These are phyloP conservation scores for Saposhnikovia divaricata DNA, from an alignment of 129 eudicot genomes.

Conservation along the genomic window DNA sequence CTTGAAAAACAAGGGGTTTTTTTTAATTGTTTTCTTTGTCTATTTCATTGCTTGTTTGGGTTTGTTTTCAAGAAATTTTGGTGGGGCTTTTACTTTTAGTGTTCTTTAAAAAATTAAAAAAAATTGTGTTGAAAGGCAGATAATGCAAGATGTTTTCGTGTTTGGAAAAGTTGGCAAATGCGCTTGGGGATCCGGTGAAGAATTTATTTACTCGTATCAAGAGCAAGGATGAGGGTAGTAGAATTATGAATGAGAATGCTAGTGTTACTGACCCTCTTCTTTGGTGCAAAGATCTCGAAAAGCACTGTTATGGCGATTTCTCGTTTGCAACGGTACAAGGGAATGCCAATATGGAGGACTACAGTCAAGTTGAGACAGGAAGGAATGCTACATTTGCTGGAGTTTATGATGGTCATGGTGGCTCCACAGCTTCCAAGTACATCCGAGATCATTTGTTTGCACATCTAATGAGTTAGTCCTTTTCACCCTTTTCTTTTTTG, in stretches of 20 bases:
- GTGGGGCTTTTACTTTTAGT: no score
- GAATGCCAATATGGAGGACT: constrained; percentile 32
- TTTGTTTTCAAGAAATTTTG: background rate
- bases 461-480: constrained; percentile 24
- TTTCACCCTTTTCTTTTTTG: background rate
- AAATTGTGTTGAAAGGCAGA: constrained; percentile 25
- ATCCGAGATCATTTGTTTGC: constrained; percentile 21
- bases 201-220: constrained; percentile 11
- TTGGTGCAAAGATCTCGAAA: constrained; percentile 32
- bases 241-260: constrained; percentile 13
- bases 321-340: constrained; percentile 39
- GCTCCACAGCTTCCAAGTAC: constrained; percentile 31
- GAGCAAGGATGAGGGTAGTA: constrained; percentile 15
- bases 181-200: constrained; percentile 34
- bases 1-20: background rate
- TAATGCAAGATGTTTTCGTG: constrained; percentile 61
- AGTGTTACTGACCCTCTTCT: constrained; percentile 19
- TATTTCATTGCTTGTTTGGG: background rate
- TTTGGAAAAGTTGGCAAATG: constrained; percentile 34
- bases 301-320: constrained; percentile 32
- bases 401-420: constrained; percentile 54
- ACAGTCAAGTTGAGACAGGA: constrained; percentile 35
- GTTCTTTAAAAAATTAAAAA: background rate
- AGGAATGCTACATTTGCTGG: constrained; percentile 30
- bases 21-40: background rate